phyloP scores from a whole-genome alignment of 2,329 filamentous ascomycete genomes.

The Coniochaeta pulveracea region DNA sequence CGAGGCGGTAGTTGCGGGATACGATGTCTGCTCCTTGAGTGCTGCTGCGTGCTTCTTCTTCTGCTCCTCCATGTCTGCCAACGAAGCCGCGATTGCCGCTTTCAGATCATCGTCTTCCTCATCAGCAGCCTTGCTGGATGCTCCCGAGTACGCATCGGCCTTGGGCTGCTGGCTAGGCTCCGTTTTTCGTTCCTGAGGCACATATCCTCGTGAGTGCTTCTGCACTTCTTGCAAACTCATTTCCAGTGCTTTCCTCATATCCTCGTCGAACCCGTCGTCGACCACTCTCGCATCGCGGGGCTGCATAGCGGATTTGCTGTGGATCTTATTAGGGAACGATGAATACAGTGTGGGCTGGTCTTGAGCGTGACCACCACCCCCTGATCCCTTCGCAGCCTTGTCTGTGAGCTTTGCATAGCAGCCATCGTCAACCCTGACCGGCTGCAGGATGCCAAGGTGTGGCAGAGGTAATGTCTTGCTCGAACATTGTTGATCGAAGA shows the following conservation, averaged over 20 bases:
- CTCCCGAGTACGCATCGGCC: conserved; percentile 21
- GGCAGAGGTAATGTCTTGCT: conserved; percentile 79
- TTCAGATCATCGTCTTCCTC: conserved; percentile 91
- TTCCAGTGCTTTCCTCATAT: conserved; percentile 82
- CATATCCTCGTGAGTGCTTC: conserved; percentile 56
- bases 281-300: conserved; percentile 70
- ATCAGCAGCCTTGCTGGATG: conserved; percentile 42
- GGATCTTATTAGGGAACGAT: conserved; percentile 46
- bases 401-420: conserved; percentile 85
- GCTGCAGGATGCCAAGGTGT: conserved; percentile 81
- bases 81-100: conserved; percentile 86
- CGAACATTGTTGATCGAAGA: conserved; percentile 93
- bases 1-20: conserved; percentile 32
- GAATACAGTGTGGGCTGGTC: conserved; percentile 30
- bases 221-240: conserved; percentile 96
- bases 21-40: conserved; percentile 66
- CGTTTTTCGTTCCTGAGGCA: conserved; percentile 39
- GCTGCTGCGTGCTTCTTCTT: conserved; percentile 81
- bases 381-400: conserved; percentile 40
- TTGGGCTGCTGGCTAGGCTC: conserved; percentile 17
- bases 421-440: conserved; percentile 91
- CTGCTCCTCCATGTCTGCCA: conserved; percentile 96
- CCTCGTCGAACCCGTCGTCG: conserved; percentile 91
- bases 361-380: conserved; percentile 20
- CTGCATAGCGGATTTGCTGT: conserved; percentile 63